Base-by-base conservation (phyloP, 352 stramenopile species). In the Hyaloperonospora brassicae region DNA sequence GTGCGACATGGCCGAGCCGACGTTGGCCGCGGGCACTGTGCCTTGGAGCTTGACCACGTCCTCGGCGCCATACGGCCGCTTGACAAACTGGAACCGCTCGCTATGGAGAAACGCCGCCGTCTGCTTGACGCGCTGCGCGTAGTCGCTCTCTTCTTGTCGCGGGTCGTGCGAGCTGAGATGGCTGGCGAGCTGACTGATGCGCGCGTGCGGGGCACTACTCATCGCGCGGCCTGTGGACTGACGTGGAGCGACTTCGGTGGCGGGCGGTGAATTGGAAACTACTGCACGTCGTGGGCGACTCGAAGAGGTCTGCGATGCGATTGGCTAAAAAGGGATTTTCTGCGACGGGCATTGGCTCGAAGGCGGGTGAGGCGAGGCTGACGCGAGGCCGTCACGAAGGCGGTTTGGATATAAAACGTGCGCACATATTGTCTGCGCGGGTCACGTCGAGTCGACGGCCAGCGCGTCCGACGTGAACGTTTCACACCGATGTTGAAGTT, bases 21-120 rank as follows among this genome's bases (percentile, higher is more conserved):
- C 63, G 56, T 77, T 69, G 57, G 70, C 55, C 5, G 72, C 62
- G 6, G 74, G 70, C 41, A 91, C 59, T 31, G 79, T 81, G 49
- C 81, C 84, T 65, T 94, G 81, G 50, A 94, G 80, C 64, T 93
- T 92, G 52, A 92, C 84, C 23, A 94, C 84, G n/a, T 88, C 79
- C 48, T 90, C 77, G 31, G 82, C 68, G 56, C 62, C 58, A 69
- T 92, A 94, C 46, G 79, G 84, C 22, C 84, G 84, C 56, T 77
- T 86, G 13, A 88, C 77, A 61, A 90, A 68, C 61, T 87, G 60
- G 68, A 93, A 94, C 57, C 84, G 82, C 31, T 84, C 70, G 61
- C 75, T 66, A 51, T 68, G 69, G 38, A 92, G 59, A 64, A 92
- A 93, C 52, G 76, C 77, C 47, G 74, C 59, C 50, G 78, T 77